Evolutionary conservation across 192 early-diverging fungal species (phyloP).

Genomic region (Coemansia sp.): DNA sequence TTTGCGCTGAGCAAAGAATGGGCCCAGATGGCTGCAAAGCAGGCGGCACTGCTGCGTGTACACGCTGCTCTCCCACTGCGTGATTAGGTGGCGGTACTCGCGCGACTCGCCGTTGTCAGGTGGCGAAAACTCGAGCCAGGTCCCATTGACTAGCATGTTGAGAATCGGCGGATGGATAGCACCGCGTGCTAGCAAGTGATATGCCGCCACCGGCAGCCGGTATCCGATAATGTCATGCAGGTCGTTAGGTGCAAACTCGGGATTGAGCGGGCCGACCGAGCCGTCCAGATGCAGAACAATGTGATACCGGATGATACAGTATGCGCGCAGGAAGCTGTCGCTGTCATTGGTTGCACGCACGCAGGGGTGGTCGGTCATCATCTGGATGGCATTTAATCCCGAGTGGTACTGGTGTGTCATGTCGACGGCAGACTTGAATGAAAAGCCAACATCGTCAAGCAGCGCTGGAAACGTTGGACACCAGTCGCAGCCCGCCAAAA

Average conservation of each 20-base stretch:
- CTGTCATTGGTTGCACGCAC: conserved; percentile 64
- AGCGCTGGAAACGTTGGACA: conserved; percentile 72
- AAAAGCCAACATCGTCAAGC: conserved; percentile 57
- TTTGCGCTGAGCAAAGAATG: conserved; percentile 68
- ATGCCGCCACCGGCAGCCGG: conserved; percentile 68
- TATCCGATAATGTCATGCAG: conserved; percentile 82
- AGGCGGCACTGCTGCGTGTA: conserved; percentile 60
- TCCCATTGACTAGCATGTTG: conserved; percentile 65
- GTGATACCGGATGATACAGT: conserved; percentile 71
- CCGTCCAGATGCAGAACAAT: conserved; percentile 72
- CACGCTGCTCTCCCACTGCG: conserved; percentile 58
- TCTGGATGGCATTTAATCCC: conserved; percentile 74
- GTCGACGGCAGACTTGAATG: conserved; percentile 71
- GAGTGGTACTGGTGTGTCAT: conserved; percentile 64
- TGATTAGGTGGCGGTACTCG: conserved; percentile 70
- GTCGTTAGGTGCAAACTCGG: conserved; percentile 66
- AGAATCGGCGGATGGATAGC: conserved; percentile 64
- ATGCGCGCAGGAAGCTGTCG: conserved; percentile 69
- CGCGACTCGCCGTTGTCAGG: conserved; percentile 77
- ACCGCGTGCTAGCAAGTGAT: conserved; percentile 69
- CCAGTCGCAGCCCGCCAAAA: conserved; percentile 78
- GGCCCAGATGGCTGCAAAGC: conserved; percentile 60
- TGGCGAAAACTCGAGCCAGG: conserved; percentile 69
- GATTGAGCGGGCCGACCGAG: conserved; percentile 63
- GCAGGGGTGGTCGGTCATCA: conserved; percentile 58